These are phyloP conservation scores for Cytospora paraplurivora DNA, from an alignment of 2,329 filamentous ascomycete genomes.

Conservation along the genomic window DNA sequence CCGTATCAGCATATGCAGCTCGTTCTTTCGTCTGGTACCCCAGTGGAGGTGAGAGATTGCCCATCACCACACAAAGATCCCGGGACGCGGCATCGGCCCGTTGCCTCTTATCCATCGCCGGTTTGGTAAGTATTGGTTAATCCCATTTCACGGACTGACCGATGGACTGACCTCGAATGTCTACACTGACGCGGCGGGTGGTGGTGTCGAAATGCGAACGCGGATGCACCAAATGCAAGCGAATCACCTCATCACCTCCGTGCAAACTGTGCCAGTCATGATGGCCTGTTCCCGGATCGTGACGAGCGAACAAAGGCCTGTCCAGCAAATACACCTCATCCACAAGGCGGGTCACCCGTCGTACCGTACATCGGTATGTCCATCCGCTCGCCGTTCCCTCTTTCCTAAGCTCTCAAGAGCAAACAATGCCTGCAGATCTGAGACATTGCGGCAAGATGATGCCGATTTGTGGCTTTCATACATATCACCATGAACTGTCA, in stretches of 20 bases:
- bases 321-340: not conserved
- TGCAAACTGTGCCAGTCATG: not conserved
- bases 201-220: not conserved
- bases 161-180: not conserved
- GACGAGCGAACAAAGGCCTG: constrained; percentile 4
- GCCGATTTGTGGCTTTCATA: constrained; percentile 4
- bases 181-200: not conserved
- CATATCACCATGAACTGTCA: not conserved
- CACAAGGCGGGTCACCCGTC: constrained; percentile 9
- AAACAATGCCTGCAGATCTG: constrained; percentile 16
- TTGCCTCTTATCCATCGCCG: constrained; percentile 2
- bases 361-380: not conserved
- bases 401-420: not conserved
- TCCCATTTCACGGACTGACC: not conserved
- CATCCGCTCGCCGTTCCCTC: not conserved
- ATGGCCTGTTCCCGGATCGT: constrained; percentile 6
- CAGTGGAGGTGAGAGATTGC: not conserved
- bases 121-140: not conserved
- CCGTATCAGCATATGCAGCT: not conserved
- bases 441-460: constrained; percentile 24
- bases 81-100: constrained; percentile 19
- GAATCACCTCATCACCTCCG: not conserved
- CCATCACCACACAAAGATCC: not conserved
- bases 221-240: not conserved
- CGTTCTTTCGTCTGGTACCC: not conserved